Evolutionary conservation across 2,329 filamentous ascomycete species (phyloP), one percentile per base, ranked within the genome.

Genomic region (Sodiomyces alkalinus): DNA sequence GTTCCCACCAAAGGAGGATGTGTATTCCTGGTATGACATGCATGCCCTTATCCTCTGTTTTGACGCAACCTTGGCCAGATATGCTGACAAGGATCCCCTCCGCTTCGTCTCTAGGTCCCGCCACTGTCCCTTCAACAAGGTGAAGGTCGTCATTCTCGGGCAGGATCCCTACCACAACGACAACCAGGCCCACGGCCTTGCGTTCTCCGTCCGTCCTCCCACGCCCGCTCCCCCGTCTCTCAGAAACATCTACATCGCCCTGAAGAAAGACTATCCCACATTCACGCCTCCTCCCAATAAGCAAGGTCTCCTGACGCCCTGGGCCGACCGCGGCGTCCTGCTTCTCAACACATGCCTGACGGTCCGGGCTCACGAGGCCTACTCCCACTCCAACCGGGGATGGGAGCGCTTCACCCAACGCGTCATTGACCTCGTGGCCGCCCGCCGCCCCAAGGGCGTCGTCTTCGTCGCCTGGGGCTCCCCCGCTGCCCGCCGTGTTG

Each of bases 81-180:
- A n/a, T 23, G 3, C 40, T 47, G 37, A 47, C 33, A 16, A 17
- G 13, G 11, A n/a, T 14, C 14, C 9, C 17, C 21, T 19, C 11
- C 22, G n/a, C n/a, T n/a, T n/a, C n/a, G n/a, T 19, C 33, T 22
- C n/a, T 33, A 94, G 87, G 87, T 94, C 87, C 35, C 80, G 85
- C 16, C 80, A 92, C 51, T 94, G 87, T 1, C 86, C 90, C 6
- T 75, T 98, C 42, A 61, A 77, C 57, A 77, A 66, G 10, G 86
- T 96, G 51, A 93, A 92, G 53, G 80, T 80, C 32, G 86, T 98
- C 35, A 85, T 98, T 46, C 55, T 96, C 30, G 90, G 90, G 39
- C 90, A 98, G 58, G 90, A 98, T 50, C 90, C 90, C 3, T 98
- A 98, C 53, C 90, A 98, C 60, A 92, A 92, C 51, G 53, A 73